These are phyloP conservation scores for Colletotrichum destructivum DNA, from an alignment of 2,329 filamentous ascomycete genomes.

Conservation along the genomic window DNA sequence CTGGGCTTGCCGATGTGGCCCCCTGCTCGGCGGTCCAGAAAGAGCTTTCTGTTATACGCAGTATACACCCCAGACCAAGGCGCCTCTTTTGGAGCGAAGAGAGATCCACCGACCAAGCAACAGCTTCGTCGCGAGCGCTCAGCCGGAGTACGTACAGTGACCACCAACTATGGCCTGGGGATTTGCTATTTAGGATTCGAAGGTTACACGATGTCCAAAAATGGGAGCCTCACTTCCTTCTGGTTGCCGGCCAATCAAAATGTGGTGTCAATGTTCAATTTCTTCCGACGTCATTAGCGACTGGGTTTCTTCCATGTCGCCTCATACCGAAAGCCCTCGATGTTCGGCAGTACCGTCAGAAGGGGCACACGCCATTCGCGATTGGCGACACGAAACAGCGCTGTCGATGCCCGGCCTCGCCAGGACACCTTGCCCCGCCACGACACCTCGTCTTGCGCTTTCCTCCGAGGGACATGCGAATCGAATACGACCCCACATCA, in stretches of 20 bases:
- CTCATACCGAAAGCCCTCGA: not conserved
- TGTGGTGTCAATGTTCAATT: not conserved
- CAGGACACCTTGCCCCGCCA: no score
- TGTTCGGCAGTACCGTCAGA: not conserved
- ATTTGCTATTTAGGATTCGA: not conserved
- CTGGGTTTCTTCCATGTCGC: not conserved
- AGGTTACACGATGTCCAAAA: not conserved
- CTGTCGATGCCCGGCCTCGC: not conserved
- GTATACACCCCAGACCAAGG: not conserved
- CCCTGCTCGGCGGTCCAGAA: no score
- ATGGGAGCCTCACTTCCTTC: not conserved
- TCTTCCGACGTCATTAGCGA: not conserved
- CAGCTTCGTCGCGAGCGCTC: not conserved
- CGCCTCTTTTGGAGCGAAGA: slow-evolving; percentile 4
- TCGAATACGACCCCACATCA: not conserved
- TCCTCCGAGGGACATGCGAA: not conserved
- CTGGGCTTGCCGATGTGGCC: slow-evolving; percentile 6
- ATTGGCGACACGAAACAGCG: not conserved
- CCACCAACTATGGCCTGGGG: no score
- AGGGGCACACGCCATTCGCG: not conserved
- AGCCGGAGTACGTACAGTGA: no score
- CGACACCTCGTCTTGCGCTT: not conserved
- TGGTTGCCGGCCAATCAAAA: not conserved
- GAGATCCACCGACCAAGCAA: not conserved
- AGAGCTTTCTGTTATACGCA: not conserved